These are phyloP conservation scores for Acanthochlamys bracteata DNA, from an alignment of 106 monocot species.

Conservation along the genomic window DNA sequence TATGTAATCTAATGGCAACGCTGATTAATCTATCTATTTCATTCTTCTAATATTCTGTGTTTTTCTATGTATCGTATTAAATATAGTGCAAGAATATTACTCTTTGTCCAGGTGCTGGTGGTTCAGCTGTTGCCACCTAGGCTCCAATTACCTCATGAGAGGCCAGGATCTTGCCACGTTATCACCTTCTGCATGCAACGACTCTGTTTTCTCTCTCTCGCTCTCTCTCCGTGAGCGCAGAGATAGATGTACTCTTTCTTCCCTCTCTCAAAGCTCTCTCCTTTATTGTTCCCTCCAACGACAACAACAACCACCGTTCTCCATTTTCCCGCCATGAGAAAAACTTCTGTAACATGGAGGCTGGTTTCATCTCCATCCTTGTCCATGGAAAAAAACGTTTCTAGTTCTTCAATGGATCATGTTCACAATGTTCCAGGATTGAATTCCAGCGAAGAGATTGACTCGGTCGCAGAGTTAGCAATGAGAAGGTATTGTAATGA, in stretches of 20 bases:
- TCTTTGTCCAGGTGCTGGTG: no score
- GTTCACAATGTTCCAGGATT: slow-evolving; percentile 41
- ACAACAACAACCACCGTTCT: slow-evolving; percentile 5
- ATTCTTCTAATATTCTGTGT: no score
- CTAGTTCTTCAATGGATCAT: not conserved
- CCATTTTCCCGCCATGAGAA: slow-evolving; percentile 1
- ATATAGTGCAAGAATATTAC: no score
- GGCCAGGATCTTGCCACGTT: slow-evolving; percentile 1
- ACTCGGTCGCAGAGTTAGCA: slow-evolving; percentile 27
- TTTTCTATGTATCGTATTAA: no score
- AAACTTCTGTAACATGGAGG: not conserved
- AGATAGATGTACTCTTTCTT: slow-evolving; percentile 2
- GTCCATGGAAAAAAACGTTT: slow-evolving; percentile 12
- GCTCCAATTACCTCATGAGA: no score
- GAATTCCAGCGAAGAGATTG: slow-evolving; percentile 23
- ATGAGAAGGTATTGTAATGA: slow-evolving; percentile 26
- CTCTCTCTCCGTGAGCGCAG: not conserved
- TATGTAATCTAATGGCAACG: no score
- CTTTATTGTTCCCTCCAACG: not conserved
- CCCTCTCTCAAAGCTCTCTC: not conserved
- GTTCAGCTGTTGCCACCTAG: no score
- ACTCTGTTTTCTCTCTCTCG: slow-evolving; percentile 17
- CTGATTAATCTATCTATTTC: no score
- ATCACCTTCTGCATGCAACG: not conserved
- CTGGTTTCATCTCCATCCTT: slow-evolving; percentile 5